A percentile compares a stretch with the other conserved stretches of the same genome.
These are phyloP conservation scores for Penstemon davidsonii DNA, from an alignment of 257 asterid genomes.

Conservation along the genomic window DNA sequence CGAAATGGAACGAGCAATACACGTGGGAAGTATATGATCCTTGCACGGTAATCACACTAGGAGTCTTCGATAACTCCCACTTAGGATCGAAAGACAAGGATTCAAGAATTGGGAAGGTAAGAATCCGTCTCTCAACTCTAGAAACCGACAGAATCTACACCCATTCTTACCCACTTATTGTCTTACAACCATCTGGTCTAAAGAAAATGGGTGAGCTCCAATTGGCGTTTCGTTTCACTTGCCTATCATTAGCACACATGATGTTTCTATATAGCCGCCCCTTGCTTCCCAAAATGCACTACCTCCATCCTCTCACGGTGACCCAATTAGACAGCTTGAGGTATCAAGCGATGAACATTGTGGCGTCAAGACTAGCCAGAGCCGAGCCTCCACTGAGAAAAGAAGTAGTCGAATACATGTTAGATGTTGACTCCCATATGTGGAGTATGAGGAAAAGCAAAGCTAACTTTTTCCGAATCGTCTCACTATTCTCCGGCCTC, in stretches of 20 bases:
- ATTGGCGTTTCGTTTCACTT: constrained; percentile 72
- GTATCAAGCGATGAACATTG: constrained; percentile 75
- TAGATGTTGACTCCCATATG: constrained; percentile 81
- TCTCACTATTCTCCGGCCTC: constrained; percentile 58
- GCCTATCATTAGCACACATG: constrained; percentile 62
- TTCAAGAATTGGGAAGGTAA: constrained; percentile 66
- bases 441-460: constrained; percentile 96
- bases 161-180: constrained; percentile 73
- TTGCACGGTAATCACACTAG: constrained; percentile 64
- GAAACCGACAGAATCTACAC: constrained; percentile 71
- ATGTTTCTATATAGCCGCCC: constrained; percentile 61
- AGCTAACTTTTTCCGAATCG: constrained; percentile 77
- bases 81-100: constrained; percentile 50
- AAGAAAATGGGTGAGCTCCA: constrained; percentile 82
- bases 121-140: constrained; percentile 69
- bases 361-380: constrained; percentile 67
- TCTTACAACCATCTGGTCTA: constrained; percentile 63
- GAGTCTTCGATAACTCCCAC: constrained; percentile 66
- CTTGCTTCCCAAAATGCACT: constrained; percentile 78
- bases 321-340: constrained; percentile 64
- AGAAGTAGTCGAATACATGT: constrained; percentile 86
- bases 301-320: constrained; percentile 69
- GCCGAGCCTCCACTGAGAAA: constrained; percentile 80
- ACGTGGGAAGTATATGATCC: constrained; percentile 89
- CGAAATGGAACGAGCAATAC: constrained; percentile 82